These are phyloP conservation scores for Cardiospermum halicacabum DNA, from an alignment of 345 rosid genomes.

Conservation along the genomic window DNA sequence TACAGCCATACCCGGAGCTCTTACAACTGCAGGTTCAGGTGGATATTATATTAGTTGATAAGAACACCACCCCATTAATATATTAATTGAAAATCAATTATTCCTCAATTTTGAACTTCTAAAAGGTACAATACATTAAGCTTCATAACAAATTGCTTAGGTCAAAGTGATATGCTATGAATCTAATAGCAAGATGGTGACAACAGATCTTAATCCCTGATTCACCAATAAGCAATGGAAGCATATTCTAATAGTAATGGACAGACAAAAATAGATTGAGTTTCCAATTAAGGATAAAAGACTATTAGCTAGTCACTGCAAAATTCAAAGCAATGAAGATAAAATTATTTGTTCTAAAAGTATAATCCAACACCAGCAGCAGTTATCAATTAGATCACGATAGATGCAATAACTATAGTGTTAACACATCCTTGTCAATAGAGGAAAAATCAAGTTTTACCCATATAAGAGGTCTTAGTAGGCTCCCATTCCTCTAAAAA, in stretches of 20 bases:
- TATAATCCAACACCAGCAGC: no score
- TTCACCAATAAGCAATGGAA: neutral
- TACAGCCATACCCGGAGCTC: conserved; percentile 71
- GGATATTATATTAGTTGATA: neutral
- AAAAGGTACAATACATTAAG: no score
- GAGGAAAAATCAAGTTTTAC: conserved; percentile 29
- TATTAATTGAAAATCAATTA: neutral
- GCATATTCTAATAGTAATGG: neutral
- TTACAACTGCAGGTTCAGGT: conserved; percentile 63
- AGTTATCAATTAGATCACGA: neutral
- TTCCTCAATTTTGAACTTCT: no score
- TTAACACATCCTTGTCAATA: neutral
- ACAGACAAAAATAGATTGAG: neutral
- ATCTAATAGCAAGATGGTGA: neutral
- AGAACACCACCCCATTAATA: neutral
- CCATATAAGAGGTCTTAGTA: conserved; percentile 44
- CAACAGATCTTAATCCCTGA: no score
- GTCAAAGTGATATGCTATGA: neutral
- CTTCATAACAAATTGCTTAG: no score
- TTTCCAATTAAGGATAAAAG: neutral
- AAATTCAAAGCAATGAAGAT: no score
- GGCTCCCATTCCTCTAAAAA: conserved; percentile 61
- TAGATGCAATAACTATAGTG: conserved; percentile 1
- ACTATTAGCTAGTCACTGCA: no score
- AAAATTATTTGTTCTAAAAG: no score